Conservation (phyloP, 345 rosid genomes). For the Linum trigynum region DNA sequence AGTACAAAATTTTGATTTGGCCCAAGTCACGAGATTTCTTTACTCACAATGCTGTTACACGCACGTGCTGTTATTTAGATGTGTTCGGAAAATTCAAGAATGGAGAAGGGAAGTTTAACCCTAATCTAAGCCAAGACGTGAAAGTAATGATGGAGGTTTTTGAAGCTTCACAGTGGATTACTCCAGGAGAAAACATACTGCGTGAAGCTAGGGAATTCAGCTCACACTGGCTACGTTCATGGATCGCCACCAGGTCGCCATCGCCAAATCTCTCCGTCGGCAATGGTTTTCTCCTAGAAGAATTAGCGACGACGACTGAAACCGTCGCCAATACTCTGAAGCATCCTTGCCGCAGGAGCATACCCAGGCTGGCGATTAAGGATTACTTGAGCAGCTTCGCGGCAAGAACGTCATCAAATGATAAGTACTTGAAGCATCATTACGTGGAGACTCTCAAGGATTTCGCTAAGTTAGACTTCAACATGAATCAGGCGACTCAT, state of each 20-base stretch:
- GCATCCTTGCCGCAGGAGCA: not conserved
- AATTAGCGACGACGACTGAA: too few relatives aligned
- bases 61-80: not conserved
- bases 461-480: not conserved
- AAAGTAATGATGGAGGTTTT: not conserved
- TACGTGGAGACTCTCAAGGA: not conserved
- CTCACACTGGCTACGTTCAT: not conserved
- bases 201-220: not conserved
- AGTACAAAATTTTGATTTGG: too few relatives aligned
- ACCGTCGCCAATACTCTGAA: not conserved
- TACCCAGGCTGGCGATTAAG: not conserved
- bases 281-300: too few relatives aligned
- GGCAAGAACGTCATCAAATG: too few relatives aligned
- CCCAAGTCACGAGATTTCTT: too few relatives aligned
- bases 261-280: too few relatives aligned
- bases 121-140: not conserved
- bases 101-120: not conserved
- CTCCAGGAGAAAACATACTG: not conserved
- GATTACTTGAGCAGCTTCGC: not conserved
- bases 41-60: too few relatives aligned
- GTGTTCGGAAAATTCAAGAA: not conserved
- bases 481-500: not conserved
- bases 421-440: not conserved
- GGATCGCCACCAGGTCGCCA: too few relatives aligned
- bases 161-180: not conserved